phyloP scores from a whole-genome alignment of 176 grass and related monocot species.

The Coix lacrymajobi region DNA sequence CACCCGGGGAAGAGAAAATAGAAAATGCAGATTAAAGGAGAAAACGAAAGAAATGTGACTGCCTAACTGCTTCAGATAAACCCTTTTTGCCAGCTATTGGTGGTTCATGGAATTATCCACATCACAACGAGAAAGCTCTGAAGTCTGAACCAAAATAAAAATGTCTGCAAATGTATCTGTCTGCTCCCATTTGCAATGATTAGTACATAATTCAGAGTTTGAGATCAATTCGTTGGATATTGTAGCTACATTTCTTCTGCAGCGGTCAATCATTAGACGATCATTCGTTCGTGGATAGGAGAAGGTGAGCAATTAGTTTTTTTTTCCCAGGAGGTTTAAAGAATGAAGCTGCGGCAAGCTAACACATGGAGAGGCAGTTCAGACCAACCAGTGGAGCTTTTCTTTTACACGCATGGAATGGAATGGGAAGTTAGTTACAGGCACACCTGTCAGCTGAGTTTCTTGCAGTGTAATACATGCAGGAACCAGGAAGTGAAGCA shows the following conservation, averaged over 20 bases:
- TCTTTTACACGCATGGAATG: constrained; percentile 17
- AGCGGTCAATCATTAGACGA: constrained; percentile 37
- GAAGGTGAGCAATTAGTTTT: background rate
- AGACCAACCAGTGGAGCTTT: constrained; percentile 16
- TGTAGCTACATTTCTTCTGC: constrained; percentile 8
- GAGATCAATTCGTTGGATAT: constrained; percentile 26
- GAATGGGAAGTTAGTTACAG: constrained; percentile 31
- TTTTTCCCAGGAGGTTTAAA: constrained; percentile 3
- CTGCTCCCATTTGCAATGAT: constrained; percentile 30
- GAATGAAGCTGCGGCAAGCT: constrained; percentile 13
- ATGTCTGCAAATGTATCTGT: background rate
- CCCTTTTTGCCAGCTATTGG: constrained; percentile 26
- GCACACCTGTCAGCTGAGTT: constrained; percentile 29
- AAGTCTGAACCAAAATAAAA: background rate
- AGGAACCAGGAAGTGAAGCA: constrained; percentile 17
- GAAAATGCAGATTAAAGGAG: constrained; percentile 18
- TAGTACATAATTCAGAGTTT: constrained; percentile 32
- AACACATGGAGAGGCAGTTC: constrained; percentile 28
- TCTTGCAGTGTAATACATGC: constrained; percentile 48
- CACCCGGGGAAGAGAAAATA: background rate
- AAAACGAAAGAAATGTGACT: constrained; percentile 34
- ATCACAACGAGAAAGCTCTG: constrained; percentile 1
- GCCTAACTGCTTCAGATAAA: constrained; percentile 30
- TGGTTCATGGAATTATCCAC: constrained; percentile 23
- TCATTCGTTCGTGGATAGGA: constrained; percentile 20